A percentile compares a stretch with the other conserved stretches of the same genome.
phyloP scores from a whole-genome alignment of 2,329 filamentous ascomycete species.

The Neonectria sp. region DNA sequence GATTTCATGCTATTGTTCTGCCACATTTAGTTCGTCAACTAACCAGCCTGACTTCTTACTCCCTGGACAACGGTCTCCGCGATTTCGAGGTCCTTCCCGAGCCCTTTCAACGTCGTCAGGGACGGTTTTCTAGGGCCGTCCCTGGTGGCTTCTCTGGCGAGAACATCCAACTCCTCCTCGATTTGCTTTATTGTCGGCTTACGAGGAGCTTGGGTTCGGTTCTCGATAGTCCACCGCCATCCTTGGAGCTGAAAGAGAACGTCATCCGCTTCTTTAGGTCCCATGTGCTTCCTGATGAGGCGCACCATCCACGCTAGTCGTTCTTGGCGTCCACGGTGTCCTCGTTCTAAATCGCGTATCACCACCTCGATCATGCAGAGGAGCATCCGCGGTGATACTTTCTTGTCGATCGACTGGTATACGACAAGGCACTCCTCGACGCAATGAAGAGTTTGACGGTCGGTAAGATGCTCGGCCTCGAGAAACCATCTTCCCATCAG shows the following conservation, averaged over 20 bases:
- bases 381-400: slow-evolving; percentile 47
- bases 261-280: slow-evolving; percentile 36
- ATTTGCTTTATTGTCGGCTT: neutral
- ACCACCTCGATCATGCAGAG: slow-evolving; percentile 46
- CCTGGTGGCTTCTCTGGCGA: neutral
- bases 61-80: neutral
- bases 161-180: slow-evolving; percentile 1
- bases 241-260: slow-evolving; percentile 35
- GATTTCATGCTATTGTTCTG: neutral
- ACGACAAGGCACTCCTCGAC: slow-evolving; percentile 47
- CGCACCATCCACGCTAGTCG: slow-evolving; percentile 45
- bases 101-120: neutral
- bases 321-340: slow-evolving; percentile 45
- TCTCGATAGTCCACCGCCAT: slow-evolving; percentile 42
- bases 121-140: too few relatives aligned
- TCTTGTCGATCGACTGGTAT: slow-evolving; percentile 42
- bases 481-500: slow-evolving; percentile 51
- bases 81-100: neutral
- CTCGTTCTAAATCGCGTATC: slow-evolving; percentile 53
- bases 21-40: neutral
- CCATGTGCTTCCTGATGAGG: slow-evolving; percentile 23
- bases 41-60: neutral
- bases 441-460: slow-evolving; percentile 51
- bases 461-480: slow-evolving; percentile 46
- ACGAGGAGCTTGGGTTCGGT: neutral